A percentile compares a stretch with the other conserved stretches of the same genome.
Conservation (phyloP, 306 rosid genomes). For the Casuarina equisetifolia region DNA sequence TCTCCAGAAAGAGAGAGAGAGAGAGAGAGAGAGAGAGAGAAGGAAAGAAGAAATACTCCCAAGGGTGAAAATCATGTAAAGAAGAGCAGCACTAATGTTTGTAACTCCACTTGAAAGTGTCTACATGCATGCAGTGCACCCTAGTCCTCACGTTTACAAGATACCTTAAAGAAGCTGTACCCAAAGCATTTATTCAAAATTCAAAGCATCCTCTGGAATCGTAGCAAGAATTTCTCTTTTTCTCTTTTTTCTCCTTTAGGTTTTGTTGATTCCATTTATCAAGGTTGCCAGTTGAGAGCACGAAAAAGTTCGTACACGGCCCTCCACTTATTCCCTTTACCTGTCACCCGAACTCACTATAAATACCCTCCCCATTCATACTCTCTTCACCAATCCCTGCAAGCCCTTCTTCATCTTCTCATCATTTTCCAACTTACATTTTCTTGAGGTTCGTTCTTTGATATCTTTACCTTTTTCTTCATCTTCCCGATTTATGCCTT, state of each 20-base stretch:
- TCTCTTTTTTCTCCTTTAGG: slow-evolving; percentile 57
- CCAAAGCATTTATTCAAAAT: slow-evolving; percentile 51
- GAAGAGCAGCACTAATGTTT: slow-evolving; percentile 15
- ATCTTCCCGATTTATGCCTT: neutral
- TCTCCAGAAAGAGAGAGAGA: neutral
- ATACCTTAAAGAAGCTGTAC: slow-evolving; percentile 35
- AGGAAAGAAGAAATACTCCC: neutral
- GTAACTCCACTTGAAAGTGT: neutral
- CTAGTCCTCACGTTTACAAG: slow-evolving; percentile 30
- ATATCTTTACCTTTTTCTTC: neutral
- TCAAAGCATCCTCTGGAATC: slow-evolving; percentile 66
- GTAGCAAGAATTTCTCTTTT: slow-evolving; percentile 40
- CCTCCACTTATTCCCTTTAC: slow-evolving; percentile 69
- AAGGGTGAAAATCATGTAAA: slow-evolving; percentile 2
- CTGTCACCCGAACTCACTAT: slow-evolving; percentile 46
- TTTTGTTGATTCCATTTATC: slow-evolving; percentile 67
- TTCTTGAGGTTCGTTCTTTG: slow-evolving; percentile 39
- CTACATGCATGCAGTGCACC: slow-evolving; percentile 27
- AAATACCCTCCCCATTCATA: slow-evolving; percentile 42
- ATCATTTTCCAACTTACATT: slow-evolving; percentile 25
- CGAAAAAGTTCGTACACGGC: slow-evolving; percentile 62
- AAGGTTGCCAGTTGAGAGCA: slow-evolving; percentile 61
- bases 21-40: neutral
- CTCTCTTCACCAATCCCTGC: slow-evolving; percentile 47
- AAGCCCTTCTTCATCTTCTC: slow-evolving; percentile 24